phyloP scores from a whole-genome alignment of 352 stramenopile species.

The Globisporangium iwayamae region DNA sequence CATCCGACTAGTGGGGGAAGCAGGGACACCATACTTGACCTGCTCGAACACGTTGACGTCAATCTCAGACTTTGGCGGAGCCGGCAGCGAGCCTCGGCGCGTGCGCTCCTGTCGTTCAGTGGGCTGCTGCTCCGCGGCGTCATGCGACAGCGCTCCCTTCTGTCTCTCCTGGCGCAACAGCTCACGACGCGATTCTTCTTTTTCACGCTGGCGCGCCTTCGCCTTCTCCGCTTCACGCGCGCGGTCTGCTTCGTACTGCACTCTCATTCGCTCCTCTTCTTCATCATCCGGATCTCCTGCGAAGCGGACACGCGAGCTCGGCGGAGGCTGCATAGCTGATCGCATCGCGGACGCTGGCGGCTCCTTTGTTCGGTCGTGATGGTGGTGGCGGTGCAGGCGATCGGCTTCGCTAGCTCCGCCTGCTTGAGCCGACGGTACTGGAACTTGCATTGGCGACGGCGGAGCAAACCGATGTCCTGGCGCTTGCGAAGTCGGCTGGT shows the following conservation, averaged over 20 bases:
- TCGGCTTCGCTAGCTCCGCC: slow-evolving; percentile 6
- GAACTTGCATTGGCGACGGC: neutral
- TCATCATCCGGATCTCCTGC: slow-evolving; percentile 9
- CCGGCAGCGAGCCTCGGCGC: slow-evolving; percentile 11
- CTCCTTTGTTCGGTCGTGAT: slow-evolving; percentile 18
- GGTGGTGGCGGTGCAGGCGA: slow-evolving; percentile 16
- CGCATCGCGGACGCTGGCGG: slow-evolving; percentile 31
- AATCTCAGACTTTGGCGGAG: slow-evolving; percentile 29
- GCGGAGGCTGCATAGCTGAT: slow-evolving; percentile 30
- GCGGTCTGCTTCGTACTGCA: slow-evolving; percentile 1
- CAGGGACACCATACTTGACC: neutral
- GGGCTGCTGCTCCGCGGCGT: slow-evolving; percentile 4
- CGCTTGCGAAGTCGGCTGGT: neutral
- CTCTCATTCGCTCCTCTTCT: slow-evolving; percentile 12
- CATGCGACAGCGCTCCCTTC: slow-evolving; percentile 6
- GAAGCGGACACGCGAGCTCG: slow-evolving; percentile 39
- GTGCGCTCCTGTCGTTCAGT: slow-evolving; percentile 1
- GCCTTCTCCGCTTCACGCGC: slow-evolving; percentile 8
- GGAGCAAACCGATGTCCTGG: neutral
- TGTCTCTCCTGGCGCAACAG: slow-evolving; percentile 11
- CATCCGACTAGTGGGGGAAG: slow-evolving; percentile 2
- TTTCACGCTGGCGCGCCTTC: slow-evolving; percentile 13
- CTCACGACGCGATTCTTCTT: slow-evolving; percentile 9
- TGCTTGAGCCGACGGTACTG: neutral
- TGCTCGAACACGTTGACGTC: slow-evolving; percentile 19